Evolutionary conservation across 1,139 yeast species (phyloP).

Genomic region (Zygoascus meyerae): DNA sequence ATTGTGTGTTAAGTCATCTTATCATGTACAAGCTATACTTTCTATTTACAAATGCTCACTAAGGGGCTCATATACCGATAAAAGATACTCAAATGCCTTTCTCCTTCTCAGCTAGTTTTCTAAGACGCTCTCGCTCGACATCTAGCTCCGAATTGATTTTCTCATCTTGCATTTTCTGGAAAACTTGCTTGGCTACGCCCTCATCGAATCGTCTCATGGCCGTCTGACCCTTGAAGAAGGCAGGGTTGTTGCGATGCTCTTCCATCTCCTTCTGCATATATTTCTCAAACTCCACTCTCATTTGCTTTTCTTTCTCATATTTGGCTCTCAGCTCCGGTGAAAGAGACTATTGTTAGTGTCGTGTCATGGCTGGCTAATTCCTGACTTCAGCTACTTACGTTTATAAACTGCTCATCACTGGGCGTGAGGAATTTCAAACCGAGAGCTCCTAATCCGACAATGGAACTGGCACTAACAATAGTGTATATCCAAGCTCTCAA

Average conservation of each 20-base stretch:
- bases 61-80: too few relatives aligned
- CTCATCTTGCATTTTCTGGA: constrained; percentile 21
- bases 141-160: constrained; percentile 15
- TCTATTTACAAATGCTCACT: not conserved
- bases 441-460: constrained; percentile 62
- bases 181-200: constrained; percentile 24
- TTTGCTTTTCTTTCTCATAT: constrained; percentile 59
- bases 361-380: not conserved
- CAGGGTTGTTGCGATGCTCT: constrained; percentile 26
- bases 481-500: constrained; percentile 54
- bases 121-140: constrained; percentile 26
- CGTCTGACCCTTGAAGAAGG: constrained; percentile 27
- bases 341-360: constrained; percentile 34
- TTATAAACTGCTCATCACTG: constrained; percentile 71
- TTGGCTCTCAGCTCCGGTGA: constrained; percentile 81
- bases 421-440: constrained; percentile 71
- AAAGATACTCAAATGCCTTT: constrained; percentile 9
- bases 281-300: constrained; percentile 57
- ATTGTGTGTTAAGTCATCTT: too few relatives aligned
- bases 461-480: constrained; percentile 50
- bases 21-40: not conserved
- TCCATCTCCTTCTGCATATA: constrained; percentile 34
- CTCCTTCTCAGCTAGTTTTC: constrained; percentile 30
- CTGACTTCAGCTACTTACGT: constrained; percentile 25
- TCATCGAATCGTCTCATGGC: constrained; percentile 27